Conservation (phyloP, 2,329 filamentous ascomycete species). For the Coleophoma cylindrospora region DNA sequence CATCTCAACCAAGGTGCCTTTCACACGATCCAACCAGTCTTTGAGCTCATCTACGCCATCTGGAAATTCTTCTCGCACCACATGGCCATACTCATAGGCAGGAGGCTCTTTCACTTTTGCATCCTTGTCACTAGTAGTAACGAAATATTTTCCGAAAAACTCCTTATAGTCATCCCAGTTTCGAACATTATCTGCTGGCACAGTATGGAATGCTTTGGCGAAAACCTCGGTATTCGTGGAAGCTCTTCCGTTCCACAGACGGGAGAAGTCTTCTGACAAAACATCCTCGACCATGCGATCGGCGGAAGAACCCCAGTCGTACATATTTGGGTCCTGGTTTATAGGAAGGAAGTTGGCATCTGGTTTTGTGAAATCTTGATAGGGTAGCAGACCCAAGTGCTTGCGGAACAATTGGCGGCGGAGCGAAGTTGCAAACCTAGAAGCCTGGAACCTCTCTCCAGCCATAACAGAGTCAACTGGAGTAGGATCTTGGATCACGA, state of each 20-base stretch:
- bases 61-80: constrained; percentile 73
- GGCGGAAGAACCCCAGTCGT: constrained; percentile 64
- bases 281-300: constrained; percentile 72
- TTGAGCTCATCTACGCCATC: constrained; percentile 71
- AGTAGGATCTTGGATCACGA: constrained; percentile 76
- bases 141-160: constrained; percentile 65
- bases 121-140: constrained; percentile 44
- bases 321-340: constrained; percentile 63
- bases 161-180: constrained; percentile 71
- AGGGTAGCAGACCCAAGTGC: constrained; percentile 77
- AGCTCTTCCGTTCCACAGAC: constrained; percentile 70
- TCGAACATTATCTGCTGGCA: constrained; percentile 63
- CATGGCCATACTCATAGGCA: constrained; percentile 79
- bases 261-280: constrained; percentile 60
- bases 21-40: constrained; percentile 59
- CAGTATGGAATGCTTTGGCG: constrained; percentile 73
- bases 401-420: constrained; percentile 86
- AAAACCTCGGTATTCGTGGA: constrained; percentile 77
- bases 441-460: constrained; percentile 65
- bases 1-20: constrained; percentile 82
- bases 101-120: constrained; percentile 38
- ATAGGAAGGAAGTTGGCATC: constrained; percentile 76
- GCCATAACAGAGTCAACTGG: constrained; percentile 69
- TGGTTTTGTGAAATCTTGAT: constrained; percentile 63
- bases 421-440: constrained; percentile 72